phyloP scores from a whole-genome alignment of 2,329 filamentous ascomycete genomes.

The Fusarium subglutinans region DNA sequence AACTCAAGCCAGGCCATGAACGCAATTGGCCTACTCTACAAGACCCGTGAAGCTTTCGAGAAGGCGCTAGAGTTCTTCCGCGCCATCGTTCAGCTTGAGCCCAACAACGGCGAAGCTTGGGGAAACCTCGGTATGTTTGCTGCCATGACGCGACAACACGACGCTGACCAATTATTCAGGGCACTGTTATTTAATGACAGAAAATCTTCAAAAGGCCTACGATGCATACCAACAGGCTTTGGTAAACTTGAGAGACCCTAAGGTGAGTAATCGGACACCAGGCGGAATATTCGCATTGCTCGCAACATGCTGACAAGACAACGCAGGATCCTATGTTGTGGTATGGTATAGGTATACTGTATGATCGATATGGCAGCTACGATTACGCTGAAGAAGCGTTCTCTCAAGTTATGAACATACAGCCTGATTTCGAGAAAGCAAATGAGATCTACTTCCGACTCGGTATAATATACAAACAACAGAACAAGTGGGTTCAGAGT shows the following conservation, averaged over 20 bases:
- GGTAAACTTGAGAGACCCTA: conserved; percentile 91
- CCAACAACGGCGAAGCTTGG: conserved; percentile 93
- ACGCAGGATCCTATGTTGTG: conserved; percentile 90
- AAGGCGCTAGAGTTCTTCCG: conserved; percentile 94
- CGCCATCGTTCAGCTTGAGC: conserved; percentile 89
- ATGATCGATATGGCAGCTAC: conserved; percentile 94
- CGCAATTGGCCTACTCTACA: conserved; percentile 89
- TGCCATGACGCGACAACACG: conserved; percentile 2
- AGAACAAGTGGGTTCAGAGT: conserved; percentile 91
- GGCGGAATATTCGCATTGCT: not conserved
- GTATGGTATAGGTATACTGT: conserved; percentile 98
- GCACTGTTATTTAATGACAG: conserved; percentile 99
- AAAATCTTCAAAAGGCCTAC: conserved; percentile 96
- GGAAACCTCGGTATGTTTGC: conserved; percentile 80
- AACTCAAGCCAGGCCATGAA: conserved; percentile 94
- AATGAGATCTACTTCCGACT: conserved; percentile 99
- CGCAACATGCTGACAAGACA: conserved; percentile 14
- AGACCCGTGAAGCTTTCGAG: conserved; percentile 91
- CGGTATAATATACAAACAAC: conserved; percentile 99
- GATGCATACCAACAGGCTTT: conserved; percentile 95
- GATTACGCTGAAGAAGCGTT: conserved; percentile 99
- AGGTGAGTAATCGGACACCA: conserved; percentile 65
- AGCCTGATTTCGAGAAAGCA: conserved; percentile 96
- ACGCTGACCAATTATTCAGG: conserved; percentile 59
- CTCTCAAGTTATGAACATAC: conserved; percentile 98